Evolutionary conservation across 2,329 filamentous ascomycete species (phyloP).

Genomic region (Penicillium freii): DNA sequence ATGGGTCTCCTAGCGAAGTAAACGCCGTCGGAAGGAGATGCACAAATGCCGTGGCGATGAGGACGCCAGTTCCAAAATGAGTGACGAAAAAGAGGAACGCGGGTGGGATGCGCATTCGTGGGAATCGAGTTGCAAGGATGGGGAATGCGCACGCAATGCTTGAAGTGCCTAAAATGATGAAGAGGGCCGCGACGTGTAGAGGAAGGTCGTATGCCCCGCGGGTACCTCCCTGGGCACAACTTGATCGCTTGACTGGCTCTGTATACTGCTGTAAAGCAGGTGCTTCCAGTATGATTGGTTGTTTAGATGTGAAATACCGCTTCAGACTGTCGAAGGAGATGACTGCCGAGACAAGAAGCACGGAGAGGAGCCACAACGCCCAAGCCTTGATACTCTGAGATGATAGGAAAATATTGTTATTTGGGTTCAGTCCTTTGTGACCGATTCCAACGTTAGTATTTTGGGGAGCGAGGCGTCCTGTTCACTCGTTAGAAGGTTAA

Average conservation of each 20-base stretch:
- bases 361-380: constrained; percentile 29
- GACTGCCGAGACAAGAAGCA: constrained; percentile 23
- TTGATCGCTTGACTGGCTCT: constrained; percentile 18
- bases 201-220: constrained; percentile 57
- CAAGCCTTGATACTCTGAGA: constrained; percentile 21
- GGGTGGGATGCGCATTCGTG: constrained; percentile 57
- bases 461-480: constrained; percentile 24
- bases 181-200: constrained; percentile 63
- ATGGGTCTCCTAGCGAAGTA: constrained; percentile 47
- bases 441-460: constrained; percentile 3
- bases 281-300: not conserved
- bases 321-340: constrained; percentile 23
- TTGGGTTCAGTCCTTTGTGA: not conserved
- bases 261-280: constrained; percentile 1
- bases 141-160: constrained; percentile 64
- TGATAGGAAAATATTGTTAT: constrained; percentile 5
- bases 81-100: constrained; percentile 50
- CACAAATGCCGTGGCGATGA: constrained; percentile 84
- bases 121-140: constrained; percentile 60
- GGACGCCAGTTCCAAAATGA: constrained; percentile 77
- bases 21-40: constrained; percentile 71
- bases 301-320: constrained; percentile 7
- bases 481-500: not conserved
- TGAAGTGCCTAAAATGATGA: constrained; percentile 58
- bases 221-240: constrained; percentile 29